Evolutionary conservation across 1,284 basidiomycete genomes (phyloP).

Genomic region (Lignosus rhinocerotis): DNA sequence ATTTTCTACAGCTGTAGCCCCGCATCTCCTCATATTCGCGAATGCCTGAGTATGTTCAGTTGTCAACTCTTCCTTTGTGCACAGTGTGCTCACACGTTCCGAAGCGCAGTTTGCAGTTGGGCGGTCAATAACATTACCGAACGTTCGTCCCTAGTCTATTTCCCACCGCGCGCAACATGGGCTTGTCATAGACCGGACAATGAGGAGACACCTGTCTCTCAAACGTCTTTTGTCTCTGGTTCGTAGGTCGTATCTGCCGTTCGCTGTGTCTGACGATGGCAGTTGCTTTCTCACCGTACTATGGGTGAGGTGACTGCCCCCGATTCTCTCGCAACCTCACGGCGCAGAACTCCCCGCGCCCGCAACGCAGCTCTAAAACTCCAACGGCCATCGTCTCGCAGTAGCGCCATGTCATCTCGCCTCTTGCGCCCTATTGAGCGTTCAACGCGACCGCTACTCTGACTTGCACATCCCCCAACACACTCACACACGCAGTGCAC

Average conservation of each 20-base stretch:
- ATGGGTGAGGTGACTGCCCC: background rate
- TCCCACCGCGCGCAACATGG: background rate
- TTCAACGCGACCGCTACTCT: too few relatives aligned
- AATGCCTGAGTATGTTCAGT: background rate
- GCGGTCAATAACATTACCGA: background rate
- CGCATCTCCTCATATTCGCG: background rate
- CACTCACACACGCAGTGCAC: too few relatives aligned
- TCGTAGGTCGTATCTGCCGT: background rate
- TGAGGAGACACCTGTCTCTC: background rate
- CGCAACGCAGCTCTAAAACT: background rate
- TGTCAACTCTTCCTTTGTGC: background rate
- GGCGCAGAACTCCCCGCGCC: background rate
- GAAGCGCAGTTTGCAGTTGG: background rate
- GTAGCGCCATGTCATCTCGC: background rate
- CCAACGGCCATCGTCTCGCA: background rate
- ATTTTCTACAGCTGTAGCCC: background rate
- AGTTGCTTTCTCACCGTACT: background rate
- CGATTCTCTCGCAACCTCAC: background rate
- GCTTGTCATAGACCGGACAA: background rate
- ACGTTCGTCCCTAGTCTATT: background rate
- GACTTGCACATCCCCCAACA: too few relatives aligned
- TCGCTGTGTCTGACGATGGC: too few relatives aligned
- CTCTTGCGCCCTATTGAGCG: background rate
- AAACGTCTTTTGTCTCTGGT: background rate
- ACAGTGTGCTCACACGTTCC: background rate